Percentiles rank a stretch among this genome's conserved stretches.
phyloP scores from a whole-genome alignment of 495 filamentous ascomycete genomes.

The Tuber brumale region DNA sequence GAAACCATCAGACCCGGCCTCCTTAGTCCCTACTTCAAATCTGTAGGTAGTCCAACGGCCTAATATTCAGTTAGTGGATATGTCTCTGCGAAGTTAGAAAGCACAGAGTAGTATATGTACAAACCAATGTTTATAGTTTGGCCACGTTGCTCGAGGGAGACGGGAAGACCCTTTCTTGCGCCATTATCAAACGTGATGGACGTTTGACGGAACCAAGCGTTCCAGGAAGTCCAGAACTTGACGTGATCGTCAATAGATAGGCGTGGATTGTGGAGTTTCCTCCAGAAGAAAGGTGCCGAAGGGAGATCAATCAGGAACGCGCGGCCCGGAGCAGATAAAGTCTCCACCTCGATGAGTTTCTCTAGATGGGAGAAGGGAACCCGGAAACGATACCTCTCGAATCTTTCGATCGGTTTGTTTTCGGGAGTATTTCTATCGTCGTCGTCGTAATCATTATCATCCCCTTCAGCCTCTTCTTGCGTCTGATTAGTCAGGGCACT shows the following conservation, averaged over 20 bases:
- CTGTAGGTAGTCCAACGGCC: conserved; percentile 63
- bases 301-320: conserved; percentile 56
- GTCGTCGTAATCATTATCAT: background rate
- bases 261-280: conserved; percentile 47
- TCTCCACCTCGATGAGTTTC: conserved; percentile 47
- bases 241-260: conserved; percentile 42
- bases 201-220: conserved; percentile 71
- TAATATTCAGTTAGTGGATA: conserved; percentile 37
- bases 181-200: conserved; percentile 54
- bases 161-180: conserved; percentile 43
- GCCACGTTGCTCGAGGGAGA: conserved; percentile 53
- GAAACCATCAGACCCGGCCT: conserved; percentile 41
- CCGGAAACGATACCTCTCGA: conserved; percentile 49
- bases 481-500: background rate
- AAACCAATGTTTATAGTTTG: conserved; percentile 70
- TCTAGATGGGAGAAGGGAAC: conserved; percentile 59
- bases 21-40: conserved; percentile 47
- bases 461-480: background rate
- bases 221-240: conserved; percentile 56
- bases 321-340: conserved; percentile 39
- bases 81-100: conserved; percentile 34
- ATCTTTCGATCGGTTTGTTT: conserved; percentile 13
- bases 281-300: conserved; percentile 60
- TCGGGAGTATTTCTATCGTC: background rate
- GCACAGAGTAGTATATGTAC: conserved; percentile 20